Percentiles rank a stretch among this genome's conserved stretches.
Conservation (phyloP, 352 stramenopile species). For the Plasmopara viticola region DNA sequence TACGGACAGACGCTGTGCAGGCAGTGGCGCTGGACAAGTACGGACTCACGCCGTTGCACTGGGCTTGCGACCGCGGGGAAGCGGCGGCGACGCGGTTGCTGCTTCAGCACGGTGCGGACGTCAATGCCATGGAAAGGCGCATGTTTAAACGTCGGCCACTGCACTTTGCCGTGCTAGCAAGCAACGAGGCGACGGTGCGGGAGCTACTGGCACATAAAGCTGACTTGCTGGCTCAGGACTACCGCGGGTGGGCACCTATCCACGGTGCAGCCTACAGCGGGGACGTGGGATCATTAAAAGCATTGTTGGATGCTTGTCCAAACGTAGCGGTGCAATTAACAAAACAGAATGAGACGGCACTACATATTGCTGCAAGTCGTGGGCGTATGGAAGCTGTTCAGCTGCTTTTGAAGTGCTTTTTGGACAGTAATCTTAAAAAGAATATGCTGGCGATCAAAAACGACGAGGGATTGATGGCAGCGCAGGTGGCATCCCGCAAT, state of each 20-base stretch:
- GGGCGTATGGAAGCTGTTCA: constrained; percentile 16
- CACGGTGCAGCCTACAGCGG: constrained; percentile 54
- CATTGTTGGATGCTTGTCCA: constrained; percentile 22
- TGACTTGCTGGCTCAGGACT: constrained; percentile 38
- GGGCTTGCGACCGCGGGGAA: constrained; percentile 58
- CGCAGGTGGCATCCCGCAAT: constrained; percentile 19
- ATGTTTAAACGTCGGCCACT: constrained; percentile 64
- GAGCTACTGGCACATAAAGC: constrained; percentile 37
- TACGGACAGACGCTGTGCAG: constrained; percentile 27
- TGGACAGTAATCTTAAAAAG: background rate
- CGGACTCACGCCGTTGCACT: constrained; percentile 62
- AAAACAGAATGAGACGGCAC: constrained; percentile 22
- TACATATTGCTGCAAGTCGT: constrained; percentile 32
- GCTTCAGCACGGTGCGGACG: constrained; percentile 33
- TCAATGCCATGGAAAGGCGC: constrained; percentile 49
- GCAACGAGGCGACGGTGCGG: constrained; percentile 25
- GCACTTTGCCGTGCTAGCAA: constrained; percentile 52
- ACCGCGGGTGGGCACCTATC: constrained; percentile 47
- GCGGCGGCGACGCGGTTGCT: constrained; percentile 23
- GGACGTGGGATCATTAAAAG: constrained; percentile 11
- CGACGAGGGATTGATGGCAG: constrained; percentile 19
- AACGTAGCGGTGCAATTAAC: constrained; percentile 18
- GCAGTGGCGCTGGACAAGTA: constrained; percentile 54
- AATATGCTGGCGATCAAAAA: constrained; percentile 15
- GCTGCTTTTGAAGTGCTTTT: constrained; percentile 20